Conservation (phyloP, 768 basidiomycete species). For the Lactarius deliciosus region DNA sequence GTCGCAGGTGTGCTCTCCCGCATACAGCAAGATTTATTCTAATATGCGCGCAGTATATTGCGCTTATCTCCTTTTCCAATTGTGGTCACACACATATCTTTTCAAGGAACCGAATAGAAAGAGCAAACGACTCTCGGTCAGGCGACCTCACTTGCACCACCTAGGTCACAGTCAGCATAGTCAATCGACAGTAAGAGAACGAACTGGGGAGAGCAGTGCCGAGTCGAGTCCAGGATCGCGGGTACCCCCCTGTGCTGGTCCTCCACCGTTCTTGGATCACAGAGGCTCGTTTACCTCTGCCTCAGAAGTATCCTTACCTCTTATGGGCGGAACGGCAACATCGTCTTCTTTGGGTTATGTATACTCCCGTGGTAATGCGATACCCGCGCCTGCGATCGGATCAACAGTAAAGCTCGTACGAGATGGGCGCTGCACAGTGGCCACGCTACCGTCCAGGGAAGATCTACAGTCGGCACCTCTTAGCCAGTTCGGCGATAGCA, state of each 20-base stretch:
- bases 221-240: slow-evolving; percentile 10
- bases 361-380: slow-evolving; percentile 20
- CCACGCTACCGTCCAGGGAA: slow-evolving; percentile 24
- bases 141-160: slow-evolving; percentile 8
- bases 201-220: slow-evolving; percentile 6
- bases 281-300: slow-evolving; percentile 17
- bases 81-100: slow-evolving; percentile 73
- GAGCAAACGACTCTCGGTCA: slow-evolving; percentile 26
- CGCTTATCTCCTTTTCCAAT: slow-evolving; percentile 76
- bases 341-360: slow-evolving; percentile 23
- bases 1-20: slow-evolving; percentile 53
- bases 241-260: not conserved
- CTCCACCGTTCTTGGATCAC: not conserved
- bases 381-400: slow-evolving; percentile 23
- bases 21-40: not conserved
- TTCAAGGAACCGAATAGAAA: slow-evolving; percentile 46
- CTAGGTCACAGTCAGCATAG: slow-evolving; percentile 14
- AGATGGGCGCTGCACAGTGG: slow-evolving; percentile 25
- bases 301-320: slow-evolving; percentile 24
- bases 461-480: slow-evolving; percentile 9
- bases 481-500: slow-evolving; percentile 7
- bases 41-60: slow-evolving; percentile 54
- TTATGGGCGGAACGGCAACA: slow-evolving; percentile 8
- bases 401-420: slow-evolving; percentile 29
- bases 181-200: slow-evolving; percentile 14